A percentile compares a stretch with the other conserved stretches of the same genome.
These are phyloP conservation scores for Cornus kousa DNA, from an alignment of 148 eudicot genomes.

Conservation along the genomic window DNA sequence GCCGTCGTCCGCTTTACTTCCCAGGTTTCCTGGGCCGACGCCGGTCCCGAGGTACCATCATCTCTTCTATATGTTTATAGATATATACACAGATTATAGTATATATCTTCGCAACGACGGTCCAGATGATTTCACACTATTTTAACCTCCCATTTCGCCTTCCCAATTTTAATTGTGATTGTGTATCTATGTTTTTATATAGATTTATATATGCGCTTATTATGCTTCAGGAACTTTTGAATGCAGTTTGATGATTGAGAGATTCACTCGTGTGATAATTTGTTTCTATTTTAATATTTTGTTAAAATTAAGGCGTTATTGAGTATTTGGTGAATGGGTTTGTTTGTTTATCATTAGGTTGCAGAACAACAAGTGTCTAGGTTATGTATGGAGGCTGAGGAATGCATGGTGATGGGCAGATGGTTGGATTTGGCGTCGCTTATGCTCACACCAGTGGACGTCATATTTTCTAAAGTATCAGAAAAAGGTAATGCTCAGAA, in stretches of 20 bases:
- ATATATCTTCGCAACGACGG: no score
- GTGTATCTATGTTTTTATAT: no score
- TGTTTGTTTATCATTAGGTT: slow-evolving; percentile 40
- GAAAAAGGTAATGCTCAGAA: slow-evolving; percentile 58
- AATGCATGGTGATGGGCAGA: slow-evolving; percentile 55
- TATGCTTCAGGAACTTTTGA: no score
- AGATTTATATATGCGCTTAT: no score
- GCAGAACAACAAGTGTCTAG: slow-evolving; percentile 68
- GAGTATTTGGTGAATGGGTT: not conserved
- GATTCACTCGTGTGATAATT: not conserved
- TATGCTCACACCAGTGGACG: slow-evolving; percentile 80
- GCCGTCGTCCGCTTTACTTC: slow-evolving; percentile 82
- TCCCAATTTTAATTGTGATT: no score
- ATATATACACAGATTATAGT: no score
- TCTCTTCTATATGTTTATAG: not conserved
- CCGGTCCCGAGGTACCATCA: slow-evolving; percentile 76
- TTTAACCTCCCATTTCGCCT: no score
- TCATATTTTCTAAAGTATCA: slow-evolving; percentile 69
- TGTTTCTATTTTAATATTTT: not conserved
- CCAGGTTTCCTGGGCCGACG: slow-evolving; percentile 87
- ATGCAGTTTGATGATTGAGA: no score
- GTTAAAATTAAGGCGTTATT: not conserved
- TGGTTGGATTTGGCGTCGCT: slow-evolving; percentile 85
- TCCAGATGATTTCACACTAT: no score
- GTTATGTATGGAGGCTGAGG: slow-evolving; percentile 71